A percentile compares a stretch with the other conserved stretches of the same genome.
Conservation (phyloP, 2,329 filamentous ascomycete species). For the Diaporthe ampelina region DNA sequence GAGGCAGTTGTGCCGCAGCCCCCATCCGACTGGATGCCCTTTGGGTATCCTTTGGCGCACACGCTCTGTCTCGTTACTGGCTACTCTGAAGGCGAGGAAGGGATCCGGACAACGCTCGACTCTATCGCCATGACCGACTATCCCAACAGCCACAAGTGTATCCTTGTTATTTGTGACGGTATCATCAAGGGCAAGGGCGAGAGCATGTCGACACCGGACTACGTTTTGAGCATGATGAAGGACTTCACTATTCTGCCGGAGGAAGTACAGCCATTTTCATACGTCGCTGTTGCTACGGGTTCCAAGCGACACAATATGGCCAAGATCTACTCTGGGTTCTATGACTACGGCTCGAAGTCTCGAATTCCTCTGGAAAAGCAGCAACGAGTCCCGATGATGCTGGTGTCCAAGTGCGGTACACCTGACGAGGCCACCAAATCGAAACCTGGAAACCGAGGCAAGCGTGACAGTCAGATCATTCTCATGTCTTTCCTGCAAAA, state of each 20-base stretch:
- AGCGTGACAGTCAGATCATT: slow-evolving; percentile 98
- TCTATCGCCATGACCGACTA: slow-evolving; percentile 98
- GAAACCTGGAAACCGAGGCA: slow-evolving; percentile 97
- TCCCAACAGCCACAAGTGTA: slow-evolving; percentile 98
- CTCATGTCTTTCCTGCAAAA: slow-evolving; percentile 99
- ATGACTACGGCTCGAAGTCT: slow-evolving; percentile 90
- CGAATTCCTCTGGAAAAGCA: slow-evolving; percentile 87
- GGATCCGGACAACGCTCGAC: slow-evolving; percentile 92
- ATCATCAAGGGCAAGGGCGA: slow-evolving; percentile 98
- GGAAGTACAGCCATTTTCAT: slow-evolving; percentile 91
- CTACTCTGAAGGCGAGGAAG: slow-evolving; percentile 95
- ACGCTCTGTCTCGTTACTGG: slow-evolving; percentile 95
- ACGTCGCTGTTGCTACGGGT: slow-evolving; percentile 95
- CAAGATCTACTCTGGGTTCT: slow-evolving; percentile 97
- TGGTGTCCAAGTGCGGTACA: slow-evolving; percentile 95
- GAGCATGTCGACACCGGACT: slow-evolving; percentile 87
- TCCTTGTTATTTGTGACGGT: slow-evolving; percentile 96
- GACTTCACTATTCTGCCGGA: slow-evolving; percentile 85
- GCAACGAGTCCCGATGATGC: slow-evolving; percentile 97
- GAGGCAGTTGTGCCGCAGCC: slow-evolving; percentile 96
- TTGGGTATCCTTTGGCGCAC: slow-evolving; percentile 94
- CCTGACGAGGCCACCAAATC: slow-evolving; percentile 84
- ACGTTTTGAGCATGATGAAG: slow-evolving; percentile 93
- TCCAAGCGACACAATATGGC: slow-evolving; percentile 99
- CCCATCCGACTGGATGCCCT: slow-evolving; percentile 96